These are phyloP conservation scores for Rhodofomes roseus DNA, from an alignment of 1,284 basidiomycete species.

Conservation along the genomic window DNA sequence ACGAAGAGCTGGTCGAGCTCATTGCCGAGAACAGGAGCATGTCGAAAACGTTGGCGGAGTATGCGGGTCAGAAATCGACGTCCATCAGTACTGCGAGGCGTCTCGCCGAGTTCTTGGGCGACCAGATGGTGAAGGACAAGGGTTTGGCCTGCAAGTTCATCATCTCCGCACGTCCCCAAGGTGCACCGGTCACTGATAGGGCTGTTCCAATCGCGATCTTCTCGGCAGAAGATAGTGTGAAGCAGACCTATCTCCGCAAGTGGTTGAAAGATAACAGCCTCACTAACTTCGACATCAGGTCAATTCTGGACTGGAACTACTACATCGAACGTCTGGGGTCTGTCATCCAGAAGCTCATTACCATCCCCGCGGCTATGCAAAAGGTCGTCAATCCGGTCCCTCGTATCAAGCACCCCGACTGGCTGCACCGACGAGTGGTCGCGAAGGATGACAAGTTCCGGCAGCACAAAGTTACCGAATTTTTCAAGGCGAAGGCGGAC, in stretches of 20 bases:
- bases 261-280: conserved; percentile 96
- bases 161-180: conserved; percentile 92
- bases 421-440: conserved; percentile 90
- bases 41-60: conserved; percentile 96
- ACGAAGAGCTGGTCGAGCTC: conserved; percentile 94
- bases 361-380: conserved; percentile 98
- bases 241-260: conserved; percentile 88
- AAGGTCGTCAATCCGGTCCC: conserved; percentile 97
- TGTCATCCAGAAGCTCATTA: conserved; percentile 99
- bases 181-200: conserved; percentile 95
- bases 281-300: conserved; percentile 87
- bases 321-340: conserved; percentile 98
- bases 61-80: conserved; percentile 95
- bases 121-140: conserved; percentile 99
- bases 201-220: conserved; percentile 99
- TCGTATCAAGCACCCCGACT: conserved; percentile 95
- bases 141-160: conserved; percentile 99
- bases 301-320: conserved; percentile 97
- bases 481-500: conserved; percentile 66
- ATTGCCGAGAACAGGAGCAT: conserved; percentile 99
- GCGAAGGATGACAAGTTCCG: conserved; percentile 94
- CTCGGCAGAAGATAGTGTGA: conserved; percentile 89
- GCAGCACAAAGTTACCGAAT: conserved; percentile 96
- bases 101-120: conserved; percentile 95
- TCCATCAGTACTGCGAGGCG: conserved; percentile 96